Percentiles rank a stretch among this genome's conserved stretches.
These are phyloP conservation scores for Ceratocystis huliohia DNA, from an alignment of 2,329 filamentous ascomycete genomes.

Conservation along the genomic window DNA sequence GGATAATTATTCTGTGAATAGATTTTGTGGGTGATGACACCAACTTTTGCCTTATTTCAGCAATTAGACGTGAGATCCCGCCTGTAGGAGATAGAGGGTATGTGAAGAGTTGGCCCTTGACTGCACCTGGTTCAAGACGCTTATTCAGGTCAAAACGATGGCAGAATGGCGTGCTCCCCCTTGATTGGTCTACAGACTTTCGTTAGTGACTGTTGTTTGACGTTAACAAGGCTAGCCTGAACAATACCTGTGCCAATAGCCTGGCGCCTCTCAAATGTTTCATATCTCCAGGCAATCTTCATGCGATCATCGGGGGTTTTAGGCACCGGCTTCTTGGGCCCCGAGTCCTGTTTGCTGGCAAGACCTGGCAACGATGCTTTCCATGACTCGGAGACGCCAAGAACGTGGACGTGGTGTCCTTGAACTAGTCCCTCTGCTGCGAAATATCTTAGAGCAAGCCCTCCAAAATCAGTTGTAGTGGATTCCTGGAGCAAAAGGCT, in stretches of 20 bases:
- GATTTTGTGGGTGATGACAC: conserved; percentile 43
- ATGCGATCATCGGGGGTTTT: conserved; percentile 46
- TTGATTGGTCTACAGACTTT: conserved; percentile 13
- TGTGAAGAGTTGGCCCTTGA: conserved; percentile 40
- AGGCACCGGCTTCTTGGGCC: not conserved
- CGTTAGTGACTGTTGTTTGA: not conserved
- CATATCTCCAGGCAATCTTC: conserved; percentile 99
- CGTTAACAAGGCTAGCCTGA: not conserved
- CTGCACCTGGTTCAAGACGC: conserved; percentile 39
- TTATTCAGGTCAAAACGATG: conserved; percentile 62
- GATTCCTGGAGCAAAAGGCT: conserved; percentile 73
- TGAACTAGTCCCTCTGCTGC: conserved; percentile 88
- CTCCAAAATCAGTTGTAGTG: conserved; percentile 88
- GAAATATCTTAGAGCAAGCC: conserved; percentile 73
- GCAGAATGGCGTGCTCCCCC: conserved; percentile 42
- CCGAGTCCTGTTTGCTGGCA: conserved; percentile 23
- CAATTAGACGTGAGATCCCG: conserved; percentile 43
- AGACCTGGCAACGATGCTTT: conserved; percentile 70
- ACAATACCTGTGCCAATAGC: conserved; percentile 51
- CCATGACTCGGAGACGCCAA: conserved; percentile 72
- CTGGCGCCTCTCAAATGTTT: conserved; percentile 58
- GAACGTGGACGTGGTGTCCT: conserved; percentile 74
- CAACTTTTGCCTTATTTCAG: conserved; percentile 43
- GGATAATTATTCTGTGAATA: conserved; percentile 74
- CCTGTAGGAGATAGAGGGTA: conserved; percentile 14